Evolutionary conservation across 768 basidiomycete species (phyloP).

Genomic region (Chalciporus chontae): DNA sequence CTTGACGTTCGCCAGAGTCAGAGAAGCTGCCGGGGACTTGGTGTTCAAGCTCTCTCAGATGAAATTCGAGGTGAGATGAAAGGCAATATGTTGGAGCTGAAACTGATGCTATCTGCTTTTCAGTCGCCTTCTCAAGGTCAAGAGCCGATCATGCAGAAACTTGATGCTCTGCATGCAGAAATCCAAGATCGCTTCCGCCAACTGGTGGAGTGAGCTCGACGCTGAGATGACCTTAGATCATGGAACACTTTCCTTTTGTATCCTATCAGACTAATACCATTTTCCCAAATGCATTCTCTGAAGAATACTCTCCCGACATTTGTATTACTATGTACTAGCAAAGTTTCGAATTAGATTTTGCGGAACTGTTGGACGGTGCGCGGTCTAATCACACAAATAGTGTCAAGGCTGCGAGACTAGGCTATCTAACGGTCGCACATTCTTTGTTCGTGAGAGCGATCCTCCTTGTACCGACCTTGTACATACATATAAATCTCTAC

Average conservation of each 20-base stretch:
- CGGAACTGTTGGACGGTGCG: no score
- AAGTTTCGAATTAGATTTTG: no score
- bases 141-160: constrained; percentile 75
- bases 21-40: constrained; percentile 80
- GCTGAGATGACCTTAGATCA: background rate
- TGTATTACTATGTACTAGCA: no score
- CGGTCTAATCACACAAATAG: no score
- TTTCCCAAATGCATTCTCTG: background rate
- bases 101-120: constrained; percentile 14
- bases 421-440: no score
- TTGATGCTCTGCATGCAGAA: constrained; percentile 77
- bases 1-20: constrained; percentile 81
- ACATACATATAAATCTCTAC: no score
- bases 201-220: constrained; percentile 60
- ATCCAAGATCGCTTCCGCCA: constrained; percentile 93
- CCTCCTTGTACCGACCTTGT: no score
- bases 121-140: constrained; percentile 91
- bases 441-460: no score
- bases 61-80: constrained; percentile 85
- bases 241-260: constrained; percentile 16
- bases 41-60: constrained; percentile 99
- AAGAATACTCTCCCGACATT: background rate
- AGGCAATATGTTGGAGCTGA: background rate
- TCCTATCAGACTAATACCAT: constrained; percentile 20
- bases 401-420: no score